These are phyloP conservation scores for Phytophthora citrophthora DNA, from an alignment of 352 stramenopile species.

Conservation along the genomic window DNA sequence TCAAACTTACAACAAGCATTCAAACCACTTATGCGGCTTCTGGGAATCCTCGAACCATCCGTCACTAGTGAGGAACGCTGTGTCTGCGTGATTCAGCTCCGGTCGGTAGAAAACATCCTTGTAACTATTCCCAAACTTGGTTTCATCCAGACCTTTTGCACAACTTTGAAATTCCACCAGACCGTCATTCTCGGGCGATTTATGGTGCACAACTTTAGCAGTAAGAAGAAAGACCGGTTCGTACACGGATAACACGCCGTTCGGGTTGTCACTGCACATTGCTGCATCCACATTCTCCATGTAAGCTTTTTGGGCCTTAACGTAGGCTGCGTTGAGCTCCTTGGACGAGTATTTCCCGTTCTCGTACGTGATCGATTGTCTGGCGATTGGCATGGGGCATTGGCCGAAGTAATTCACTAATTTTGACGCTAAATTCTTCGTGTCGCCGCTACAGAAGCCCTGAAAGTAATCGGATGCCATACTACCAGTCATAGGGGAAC, in stretches of 20 bases:
- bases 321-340: slow-evolving; percentile 34
- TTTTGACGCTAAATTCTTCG: neutral
- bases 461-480: slow-evolving; percentile 42
- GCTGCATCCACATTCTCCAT: slow-evolving; percentile 37
- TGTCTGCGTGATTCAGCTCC: slow-evolving; percentile 58
- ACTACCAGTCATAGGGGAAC: slow-evolving; percentile 28
- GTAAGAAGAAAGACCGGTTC: slow-evolving; percentile 23
- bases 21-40: slow-evolving; percentile 56
- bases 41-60: slow-evolving; percentile 35
- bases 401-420: slow-evolving; percentile 35
- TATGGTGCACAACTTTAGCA: slow-evolving; percentile 29
- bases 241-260: slow-evolving; percentile 41
- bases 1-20: slow-evolving; percentile 38
- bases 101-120: slow-evolving; percentile 43
- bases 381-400: slow-evolving; percentile 34
- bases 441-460: slow-evolving; percentile 33
- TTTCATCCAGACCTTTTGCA: slow-evolving; percentile 26
- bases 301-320: slow-evolving; percentile 37
- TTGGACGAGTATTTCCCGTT: slow-evolving; percentile 22
- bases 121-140: slow-evolving; percentile 42
- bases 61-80: slow-evolving; percentile 45
- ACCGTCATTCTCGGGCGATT: slow-evolving; percentile 40
- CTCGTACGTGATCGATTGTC: slow-evolving; percentile 38
- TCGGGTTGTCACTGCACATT: slow-evolving; percentile 44
- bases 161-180: slow-evolving; percentile 62